Evolutionary conservation across 2,329 filamentous ascomycete species (phyloP).

Genomic region (Ceratocystis diversiconidia): DNA sequence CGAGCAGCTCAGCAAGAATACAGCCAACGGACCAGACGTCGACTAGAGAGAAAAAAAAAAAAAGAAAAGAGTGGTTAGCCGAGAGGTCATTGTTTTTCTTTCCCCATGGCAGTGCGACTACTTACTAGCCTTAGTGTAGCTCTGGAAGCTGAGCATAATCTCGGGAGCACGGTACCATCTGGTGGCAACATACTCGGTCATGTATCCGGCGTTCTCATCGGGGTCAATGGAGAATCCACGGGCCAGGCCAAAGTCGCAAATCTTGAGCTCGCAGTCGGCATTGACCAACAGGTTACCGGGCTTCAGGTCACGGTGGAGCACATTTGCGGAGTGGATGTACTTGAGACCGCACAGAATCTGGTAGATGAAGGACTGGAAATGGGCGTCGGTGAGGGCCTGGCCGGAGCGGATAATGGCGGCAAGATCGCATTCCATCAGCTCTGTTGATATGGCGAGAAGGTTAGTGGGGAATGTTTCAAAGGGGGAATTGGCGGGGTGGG

Average conservation of each 20-base stretch:
- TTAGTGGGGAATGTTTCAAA: neutral
- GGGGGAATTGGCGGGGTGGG: neutral
- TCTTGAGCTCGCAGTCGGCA: conserved; percentile 98
- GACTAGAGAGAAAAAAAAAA: conserved; percentile 40
- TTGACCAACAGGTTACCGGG: conserved; percentile 95
- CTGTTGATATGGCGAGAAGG: conserved; percentile 32
- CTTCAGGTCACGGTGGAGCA: conserved; percentile 91
- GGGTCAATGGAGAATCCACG: conserved; percentile 94
- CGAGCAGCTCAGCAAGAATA: conserved; percentile 89
- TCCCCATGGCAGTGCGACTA: conserved; percentile 25
- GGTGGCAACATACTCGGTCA: conserved; percentile 98
- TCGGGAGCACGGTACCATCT: conserved; percentile 91
- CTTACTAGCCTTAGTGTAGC: conserved; percentile 99
- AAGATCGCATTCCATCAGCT: conserved; percentile 98
- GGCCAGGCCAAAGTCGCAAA: conserved; percentile 93
- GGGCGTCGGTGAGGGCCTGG: conserved; percentile 90
- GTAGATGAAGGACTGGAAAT: conserved; percentile 99
- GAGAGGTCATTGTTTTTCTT: neutral
- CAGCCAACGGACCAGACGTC: conserved; percentile 99
- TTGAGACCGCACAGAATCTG: conserved; percentile 98
- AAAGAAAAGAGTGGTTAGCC: neutral
- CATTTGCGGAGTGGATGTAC: conserved; percentile 98
- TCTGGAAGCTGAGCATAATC: conserved; percentile 99
- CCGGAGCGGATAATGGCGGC: conserved; percentile 96
- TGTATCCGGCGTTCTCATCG: conserved; percentile 96